Percentiles rank a stretch among this genome's conserved stretches.
Evolutionary conservation across 306 rosid species (phyloP).

Genomic region (Corylus heterophylla): DNA sequence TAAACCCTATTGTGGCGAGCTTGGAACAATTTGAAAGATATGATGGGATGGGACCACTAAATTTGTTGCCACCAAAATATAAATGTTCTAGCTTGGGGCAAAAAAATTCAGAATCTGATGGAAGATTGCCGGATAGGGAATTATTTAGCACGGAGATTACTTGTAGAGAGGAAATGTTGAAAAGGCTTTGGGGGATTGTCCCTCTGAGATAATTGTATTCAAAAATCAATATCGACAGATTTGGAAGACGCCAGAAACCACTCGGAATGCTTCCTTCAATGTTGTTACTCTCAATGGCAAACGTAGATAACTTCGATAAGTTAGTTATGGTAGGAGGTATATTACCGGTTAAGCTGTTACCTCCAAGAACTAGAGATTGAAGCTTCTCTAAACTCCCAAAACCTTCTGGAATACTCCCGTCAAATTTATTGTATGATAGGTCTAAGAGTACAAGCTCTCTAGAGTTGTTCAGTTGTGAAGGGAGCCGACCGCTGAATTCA

Average conservation of each 20-base stretch:
- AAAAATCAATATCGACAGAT: rapidly evolving
- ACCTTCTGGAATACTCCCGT: not conserved
- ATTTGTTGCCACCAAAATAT: not conserved
- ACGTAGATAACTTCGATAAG: not conserved
- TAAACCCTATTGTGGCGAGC: not conserved
- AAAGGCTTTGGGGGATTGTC: not conserved
- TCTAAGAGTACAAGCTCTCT: not conserved
- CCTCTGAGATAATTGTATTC: not conserved
- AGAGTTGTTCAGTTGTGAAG: not conserved
- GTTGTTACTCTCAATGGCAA: not conserved
- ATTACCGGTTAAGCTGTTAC: not conserved
- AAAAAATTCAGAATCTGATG: not conserved
- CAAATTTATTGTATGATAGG: not conserved
- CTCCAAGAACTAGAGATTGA: not conserved
- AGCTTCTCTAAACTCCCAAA: not conserved
- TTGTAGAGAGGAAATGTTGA: not conserved
- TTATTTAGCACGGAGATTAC: rapidly evolving
- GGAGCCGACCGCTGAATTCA: not conserved
- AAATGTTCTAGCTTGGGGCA: not conserved
- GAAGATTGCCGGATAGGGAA: not conserved
- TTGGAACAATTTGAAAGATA: conserved; percentile 5
- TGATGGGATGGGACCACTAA: not conserved
- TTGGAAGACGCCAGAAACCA: not conserved
- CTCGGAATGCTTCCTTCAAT: not conserved
- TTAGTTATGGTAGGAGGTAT: conserved; percentile 1